Evolutionary conservation across 2,329 filamentous ascomycete species (phyloP).

Genomic region (Orbilia quercus): DNA sequence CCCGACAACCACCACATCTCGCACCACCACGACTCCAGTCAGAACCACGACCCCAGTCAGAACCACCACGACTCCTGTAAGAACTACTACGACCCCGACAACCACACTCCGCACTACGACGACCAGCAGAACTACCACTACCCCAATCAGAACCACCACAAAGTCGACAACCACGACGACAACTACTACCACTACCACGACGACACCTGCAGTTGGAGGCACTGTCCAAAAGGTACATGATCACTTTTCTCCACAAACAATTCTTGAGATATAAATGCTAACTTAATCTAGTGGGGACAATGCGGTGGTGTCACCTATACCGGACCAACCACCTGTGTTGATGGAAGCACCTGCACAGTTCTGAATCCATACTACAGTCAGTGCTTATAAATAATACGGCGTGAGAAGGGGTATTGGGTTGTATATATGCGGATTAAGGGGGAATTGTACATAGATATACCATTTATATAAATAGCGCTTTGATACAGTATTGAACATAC

Average conservation of each 20-base stretch:
- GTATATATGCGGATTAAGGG: conserved; percentile 15
- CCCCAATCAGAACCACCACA: conserved; percentile 25
- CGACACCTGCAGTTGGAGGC: background rate
- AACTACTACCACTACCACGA: conserved; percentile 7
- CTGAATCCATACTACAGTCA: conserved; percentile 55
- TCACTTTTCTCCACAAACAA: background rate
- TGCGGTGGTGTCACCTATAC: conserved; percentile 59
- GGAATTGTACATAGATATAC: conserved; percentile 25
- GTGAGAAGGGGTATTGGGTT: background rate
- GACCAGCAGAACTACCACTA: conserved; percentile 13
- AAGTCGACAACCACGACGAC: conserved; percentile 20
- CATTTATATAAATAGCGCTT: conserved; percentile 10
- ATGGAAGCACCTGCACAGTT: conserved; percentile 24
- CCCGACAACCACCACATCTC: conserved; percentile 21
- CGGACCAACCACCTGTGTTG: conserved; percentile 38
- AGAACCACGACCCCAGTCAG: no score
- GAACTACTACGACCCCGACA: conserved; percentile 12
- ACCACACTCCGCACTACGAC: conserved; percentile 28
- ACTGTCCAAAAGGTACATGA: conserved; percentile 14
- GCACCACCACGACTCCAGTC: conserved; percentile 7
- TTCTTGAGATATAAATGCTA: conserved; percentile 1
- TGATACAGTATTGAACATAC: background rate
- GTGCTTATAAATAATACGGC: conserved; percentile 28
- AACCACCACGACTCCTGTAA: conserved; percentile 17
- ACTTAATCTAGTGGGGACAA: conserved; percentile 57